Evolutionary conservation across 306 rosid species (phyloP), one percentile per base, ranked within the genome.

Genomic region (Sophora flavescens): DNA sequence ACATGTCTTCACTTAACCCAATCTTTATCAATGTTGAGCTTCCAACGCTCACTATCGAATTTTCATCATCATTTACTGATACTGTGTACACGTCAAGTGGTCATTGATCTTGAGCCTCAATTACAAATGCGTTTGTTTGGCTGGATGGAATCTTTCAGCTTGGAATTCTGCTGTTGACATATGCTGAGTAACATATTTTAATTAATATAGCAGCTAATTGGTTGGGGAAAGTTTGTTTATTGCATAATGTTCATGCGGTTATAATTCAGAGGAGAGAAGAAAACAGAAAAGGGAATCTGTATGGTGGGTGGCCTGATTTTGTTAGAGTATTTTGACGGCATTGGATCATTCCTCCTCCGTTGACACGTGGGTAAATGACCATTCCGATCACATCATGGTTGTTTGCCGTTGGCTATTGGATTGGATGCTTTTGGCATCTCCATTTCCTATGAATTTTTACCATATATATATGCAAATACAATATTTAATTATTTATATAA

Each of bases 341-440:
- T 70, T 54, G 70, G 85, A 76, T 77, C 65, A 76, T 76, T 70
- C 68, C 32, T 76, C 56, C 62, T 82, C 32, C 38, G 74, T 35
- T 63, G 56, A 70, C 82, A 82, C 74, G 78, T 81, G 84, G 73
- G 73, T 42, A 52, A 28, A 60, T 81, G 72, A 44, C 68, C 61
- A 61, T 52, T 63, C 71, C 63, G 45, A 81, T 81, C 81, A 69
- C 71, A 71, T 70, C 79, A 59, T 82, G 67, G 54, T 61, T 72
- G 17, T 26, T 44, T 3, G 63, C 6, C 18, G 41, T 4, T 22
- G 59, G 77, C 52, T 68, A n/a, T 70, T 70, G 8, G 74, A 61
- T 62, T 70, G 39, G 63, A 70, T 71, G 51, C 75, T 56, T 71
- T 82, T 77, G 79, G 70, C 70, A 82, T 77, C 75, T 76, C 54